Evolutionary conservation across 768 basidiomycete genomes (phyloP).

Genomic region (Termitomyces titanicus): DNA sequence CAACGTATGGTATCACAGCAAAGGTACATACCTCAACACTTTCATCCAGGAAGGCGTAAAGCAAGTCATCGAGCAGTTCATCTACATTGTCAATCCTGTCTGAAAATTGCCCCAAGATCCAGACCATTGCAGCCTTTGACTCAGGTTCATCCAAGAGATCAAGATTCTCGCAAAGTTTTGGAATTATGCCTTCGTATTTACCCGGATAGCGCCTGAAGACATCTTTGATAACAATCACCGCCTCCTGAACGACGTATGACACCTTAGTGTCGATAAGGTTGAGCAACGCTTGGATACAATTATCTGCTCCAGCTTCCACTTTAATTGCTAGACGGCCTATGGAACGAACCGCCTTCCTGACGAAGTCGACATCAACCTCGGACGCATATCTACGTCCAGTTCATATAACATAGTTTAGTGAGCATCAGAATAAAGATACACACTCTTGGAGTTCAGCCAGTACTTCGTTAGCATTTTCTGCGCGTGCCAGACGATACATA

Average conservation of each 20-base stretch:
- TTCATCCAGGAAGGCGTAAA: slow-evolving; percentile 89
- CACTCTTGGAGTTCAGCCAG: slow-evolving; percentile 94
- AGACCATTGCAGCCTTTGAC: slow-evolving; percentile 95
- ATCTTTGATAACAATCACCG: slow-evolving; percentile 96
- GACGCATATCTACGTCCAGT: slow-evolving; percentile 75
- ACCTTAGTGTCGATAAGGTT: slow-evolving; percentile 90
- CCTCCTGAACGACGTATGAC: slow-evolving; percentile 95
- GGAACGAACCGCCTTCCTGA: slow-evolving; percentile 94
- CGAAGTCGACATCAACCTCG: slow-evolving; percentile 97
- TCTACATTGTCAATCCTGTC: slow-evolving; percentile 95
- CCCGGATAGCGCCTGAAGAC: slow-evolving; percentile 97
- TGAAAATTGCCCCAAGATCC: slow-evolving; percentile 97
- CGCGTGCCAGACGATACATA: slow-evolving; percentile 96
- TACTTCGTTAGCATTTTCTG: slow-evolving; percentile 91
- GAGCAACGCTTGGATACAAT: slow-evolving; percentile 84
- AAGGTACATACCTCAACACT: slow-evolving; percentile 76
- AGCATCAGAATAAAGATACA: slow-evolving; percentile 18
- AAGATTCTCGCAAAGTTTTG: slow-evolving; percentile 87
- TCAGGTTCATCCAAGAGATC: slow-evolving; percentile 94
- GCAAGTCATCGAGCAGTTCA: slow-evolving; percentile 88
- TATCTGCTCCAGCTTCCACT: slow-evolving; percentile 84
- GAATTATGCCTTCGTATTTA: slow-evolving; percentile 94
- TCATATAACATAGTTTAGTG: background rate
- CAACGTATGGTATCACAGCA: background rate
- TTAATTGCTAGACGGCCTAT: slow-evolving; percentile 99